A percentile compares a stretch with the other conserved stretches of the same genome.
These are phyloP conservation scores for Alternaria solani DNA, from an alignment of 2,329 filamentous ascomycete genomes.

Conservation along the genomic window DNA sequence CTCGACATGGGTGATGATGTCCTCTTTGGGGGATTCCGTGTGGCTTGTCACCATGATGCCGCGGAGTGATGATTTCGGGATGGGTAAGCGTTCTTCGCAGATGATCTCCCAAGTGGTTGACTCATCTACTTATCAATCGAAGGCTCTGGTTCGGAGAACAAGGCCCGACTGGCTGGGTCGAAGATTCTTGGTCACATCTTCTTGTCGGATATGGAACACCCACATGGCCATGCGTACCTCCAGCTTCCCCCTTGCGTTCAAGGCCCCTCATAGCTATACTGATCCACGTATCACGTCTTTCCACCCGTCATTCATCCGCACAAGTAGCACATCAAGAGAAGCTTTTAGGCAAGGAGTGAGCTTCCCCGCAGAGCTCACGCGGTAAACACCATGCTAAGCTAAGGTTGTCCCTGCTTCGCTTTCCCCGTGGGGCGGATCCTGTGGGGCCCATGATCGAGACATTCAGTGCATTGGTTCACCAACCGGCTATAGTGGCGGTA, in stretches of 20 bases:
- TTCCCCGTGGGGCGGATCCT: constrained; percentile 16
- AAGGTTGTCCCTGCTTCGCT: not conserved
- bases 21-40: constrained; percentile 16
- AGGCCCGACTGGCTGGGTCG: constrained; percentile 8
- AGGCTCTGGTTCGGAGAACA: not conserved
- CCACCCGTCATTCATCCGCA: not conserved
- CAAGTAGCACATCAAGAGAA: not conserved
- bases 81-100: not conserved
- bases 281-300: constrained; percentile 15
- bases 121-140: constrained; percentile 11
- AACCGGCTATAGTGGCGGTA: constrained; percentile 5
- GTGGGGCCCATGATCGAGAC: constrained; percentile 11
- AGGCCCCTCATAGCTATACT: not conserved
- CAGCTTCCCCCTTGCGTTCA: not conserved
- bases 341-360: constrained; percentile 2
- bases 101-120: not conserved
- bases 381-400: not conserved
- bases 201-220: not conserved
- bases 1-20: constrained; percentile 28
- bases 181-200: not conserved
- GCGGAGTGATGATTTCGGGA: not conserved
- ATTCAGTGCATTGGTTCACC: not conserved
- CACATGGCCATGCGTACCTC: not conserved
- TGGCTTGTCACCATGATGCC: constrained; percentile 13
- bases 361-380: constrained; percentile 16